A percentile compares a stretch with the other conserved stretches of the same genome.
Evolutionary conservation across 768 basidiomycete species (phyloP).

Genomic region (Crucibulum laeve): DNA sequence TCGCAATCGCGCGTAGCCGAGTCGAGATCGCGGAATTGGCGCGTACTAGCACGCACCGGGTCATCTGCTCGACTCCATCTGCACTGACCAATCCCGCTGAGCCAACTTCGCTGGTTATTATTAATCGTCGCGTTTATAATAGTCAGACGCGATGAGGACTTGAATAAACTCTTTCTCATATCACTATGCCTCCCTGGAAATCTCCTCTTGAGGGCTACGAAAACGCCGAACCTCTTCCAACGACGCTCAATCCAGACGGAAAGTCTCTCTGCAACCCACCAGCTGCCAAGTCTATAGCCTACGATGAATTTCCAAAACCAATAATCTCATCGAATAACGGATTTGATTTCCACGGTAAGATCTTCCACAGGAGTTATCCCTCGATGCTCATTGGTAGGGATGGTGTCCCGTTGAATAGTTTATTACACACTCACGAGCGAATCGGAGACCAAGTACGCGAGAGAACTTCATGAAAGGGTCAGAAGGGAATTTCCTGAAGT

Average conservation of each 20-base stretch:
- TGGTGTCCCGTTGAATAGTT: constrained; percentile 32
- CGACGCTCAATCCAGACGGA: constrained; percentile 44
- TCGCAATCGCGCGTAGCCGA: too few species aligned
- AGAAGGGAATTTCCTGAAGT: constrained; percentile 69
- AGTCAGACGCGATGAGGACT: not conserved
- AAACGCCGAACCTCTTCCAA: constrained; percentile 36
- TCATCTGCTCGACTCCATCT: too few species aligned
- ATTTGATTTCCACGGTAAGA: constrained; percentile 72
- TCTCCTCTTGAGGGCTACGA: constrained; percentile 36
- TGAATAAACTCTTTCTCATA: not conserved
- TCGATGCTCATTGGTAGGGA: not conserved
- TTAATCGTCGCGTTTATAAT: too few species aligned
- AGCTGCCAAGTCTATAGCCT: constrained; percentile 41
- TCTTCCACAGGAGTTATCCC: not conserved
- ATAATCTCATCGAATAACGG: constrained; percentile 51
- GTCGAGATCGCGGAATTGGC: too few species aligned
- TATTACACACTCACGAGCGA: constrained; percentile 53
- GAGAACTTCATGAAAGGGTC: constrained; percentile 54
- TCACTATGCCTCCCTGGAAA: constrained; percentile 13
- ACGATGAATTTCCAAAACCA: constrained; percentile 51
- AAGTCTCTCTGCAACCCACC: constrained; percentile 52
- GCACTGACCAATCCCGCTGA: too few species aligned
- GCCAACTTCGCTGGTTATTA: too few species aligned
- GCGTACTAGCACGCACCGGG: too few species aligned
- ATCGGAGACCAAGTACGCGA: constrained; percentile 42